Evolutionary conservation across 768 basidiomycete genomes (phyloP).

Genomic region (Psilocybe tampanensis): DNA sequence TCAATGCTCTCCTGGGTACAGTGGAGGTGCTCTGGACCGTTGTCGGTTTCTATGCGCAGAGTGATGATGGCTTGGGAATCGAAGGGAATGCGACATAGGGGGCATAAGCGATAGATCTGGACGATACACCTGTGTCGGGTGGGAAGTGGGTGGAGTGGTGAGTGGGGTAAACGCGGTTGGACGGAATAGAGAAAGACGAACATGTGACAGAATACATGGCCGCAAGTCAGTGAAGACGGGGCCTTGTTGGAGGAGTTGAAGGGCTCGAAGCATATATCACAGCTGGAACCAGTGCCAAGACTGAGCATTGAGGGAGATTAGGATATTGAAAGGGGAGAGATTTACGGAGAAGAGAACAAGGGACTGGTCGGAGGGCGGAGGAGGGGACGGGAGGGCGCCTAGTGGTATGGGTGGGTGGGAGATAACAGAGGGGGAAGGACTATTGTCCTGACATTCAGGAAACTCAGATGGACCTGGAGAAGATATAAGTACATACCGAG

Average conservation of each 20-base stretch:
- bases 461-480: constrained; percentile 28
- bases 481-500: constrained; percentile 40
- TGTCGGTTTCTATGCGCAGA: constrained; percentile 63
- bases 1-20: constrained; percentile 35
- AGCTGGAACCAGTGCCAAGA: constrained; percentile 63
- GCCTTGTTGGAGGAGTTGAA: constrained; percentile 55
- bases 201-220: constrained; percentile 68
- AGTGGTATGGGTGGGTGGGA: constrained; percentile 9
- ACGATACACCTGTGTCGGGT: constrained; percentile 52
- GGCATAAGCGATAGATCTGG: constrained; percentile 52
- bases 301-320: constrained; percentile 58
- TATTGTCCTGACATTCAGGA: constrained; percentile 36
- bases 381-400: constrained; percentile 14
- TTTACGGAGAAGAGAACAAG: constrained; percentile 18
- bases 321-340: constrained; percentile 27
- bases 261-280: constrained; percentile 76
- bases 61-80: constrained; percentile 45
- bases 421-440: constrained; percentile 30
- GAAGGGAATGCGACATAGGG: constrained; percentile 64
- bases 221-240: constrained; percentile 69
- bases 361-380: constrained; percentile 12
- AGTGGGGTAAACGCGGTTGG: too few relatives aligned
- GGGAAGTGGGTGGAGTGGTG: constrained; percentile 3
- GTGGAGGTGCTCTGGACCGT: constrained; percentile 19
- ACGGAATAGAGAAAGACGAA: constrained; percentile 24